Base-by-base conservation (phyloP, 2,329 filamentous ascomycete species). In the Paraphaeosphaeria minitans region DNA sequence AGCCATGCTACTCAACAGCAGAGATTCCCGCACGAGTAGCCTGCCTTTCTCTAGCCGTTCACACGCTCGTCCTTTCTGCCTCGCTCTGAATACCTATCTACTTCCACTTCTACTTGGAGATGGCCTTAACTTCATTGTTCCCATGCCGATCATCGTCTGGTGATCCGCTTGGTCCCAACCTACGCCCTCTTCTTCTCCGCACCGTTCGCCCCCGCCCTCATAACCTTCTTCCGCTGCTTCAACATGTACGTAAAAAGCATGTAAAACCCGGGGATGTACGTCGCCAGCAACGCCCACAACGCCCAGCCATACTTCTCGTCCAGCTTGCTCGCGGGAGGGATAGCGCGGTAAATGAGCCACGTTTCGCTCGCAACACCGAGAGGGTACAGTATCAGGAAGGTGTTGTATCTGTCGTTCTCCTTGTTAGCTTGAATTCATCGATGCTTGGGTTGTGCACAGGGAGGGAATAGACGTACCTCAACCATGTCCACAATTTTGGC, bases 191-290 rank as follows among this genome's bases (percentile, higher is more conserved):
- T 50, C 72, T 87, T 85, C n/a, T 43, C 52, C 42, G 83, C 85
- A 24, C 43, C 6, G 24, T 27, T 27, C 24, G 24, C 24, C 24
- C 24, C 52, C 42, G 83, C 85, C 55, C 86, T 85, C 81, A 92
- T 81, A 55, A 94, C 86, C 84, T 92, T 96, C 66, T 86, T 84
- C 67, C 94, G 84, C 84, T 99, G 95, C 61, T 84, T 83, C 83
- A 98, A 91, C 95, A 99, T 98, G 78, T 99, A 91, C 22, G 91
- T 92, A 75, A 95, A 98, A 58, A 98, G 79, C 56, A 96, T 85
- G 71, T 95, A 96, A 4, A 91, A 86, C 72, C 81, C 92, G 46
- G 93, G 93, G 46, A 96, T 84, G 77, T 97, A 97, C 56, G 92
- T 82, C 5, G 84, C 83, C 68, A 97, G 71, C 37, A 94, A 84